Evolutionary conservation across 129 eudicot genomes (phyloP), one percentile per base, ranked within the genome.

Genomic region (Pittosporum tobira): DNA sequence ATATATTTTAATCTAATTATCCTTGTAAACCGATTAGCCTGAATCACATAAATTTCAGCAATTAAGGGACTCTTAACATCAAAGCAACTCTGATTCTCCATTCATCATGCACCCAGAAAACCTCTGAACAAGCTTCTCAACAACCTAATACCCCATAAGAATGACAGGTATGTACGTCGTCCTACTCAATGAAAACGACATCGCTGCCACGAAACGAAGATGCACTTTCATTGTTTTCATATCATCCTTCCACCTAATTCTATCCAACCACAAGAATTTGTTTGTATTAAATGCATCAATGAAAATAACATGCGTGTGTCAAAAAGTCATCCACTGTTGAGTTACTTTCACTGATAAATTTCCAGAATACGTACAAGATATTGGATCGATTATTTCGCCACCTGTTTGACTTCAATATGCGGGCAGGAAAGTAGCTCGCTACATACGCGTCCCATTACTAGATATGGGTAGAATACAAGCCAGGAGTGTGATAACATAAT

Each of bases 321-420:
- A 19, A 56, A 31, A n/a, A n/a, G n/a, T n/a, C 2, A 34, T 30
- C 40, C 25, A 7, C 18, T 20, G 44, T 55, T 42, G 36, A 18
- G 61, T 56, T 31, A 23, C 45, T 55, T 55, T 55, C 45, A 19
- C 5, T 8, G 61, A 56, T 56, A 34, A 56, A 34, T 55, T 30
- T 28, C 9, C 11, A 5, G 9, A 36, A 12, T 12, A 36, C 11
- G 42, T 5, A 36, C 42, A 12, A 36, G 42, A 9, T 19, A 0
- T 55, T 29, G 61, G 38, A 18, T 13, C 26, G 6, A 6, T 0
- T 27, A 7, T n/a, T 21, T 51, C 18, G 60, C 34, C 60, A 54
- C 26, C 40, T 54, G 60, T 10, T 19, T 36, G 8, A 19, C 13
- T 31, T 0, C 16, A 56, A 18, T 22, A 34, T 6, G 21, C 19